phyloP scores from a whole-genome alignment of 768 basidiomycete species.

The Tricholoma sp. region DNA sequence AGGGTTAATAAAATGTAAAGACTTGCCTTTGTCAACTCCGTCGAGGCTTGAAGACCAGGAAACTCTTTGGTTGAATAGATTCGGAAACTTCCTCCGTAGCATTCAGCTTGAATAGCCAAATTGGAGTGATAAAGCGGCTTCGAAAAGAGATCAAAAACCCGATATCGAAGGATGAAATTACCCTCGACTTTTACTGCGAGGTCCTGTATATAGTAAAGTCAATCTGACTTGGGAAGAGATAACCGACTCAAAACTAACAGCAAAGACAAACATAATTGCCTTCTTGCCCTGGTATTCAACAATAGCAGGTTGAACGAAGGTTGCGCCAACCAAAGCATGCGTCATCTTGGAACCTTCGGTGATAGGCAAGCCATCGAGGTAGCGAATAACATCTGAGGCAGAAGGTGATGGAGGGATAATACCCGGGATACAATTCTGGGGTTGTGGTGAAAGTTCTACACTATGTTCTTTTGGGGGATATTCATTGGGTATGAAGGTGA shows the following conservation, averaged over 20 bases:
- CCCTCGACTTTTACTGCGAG: conserved; percentile 69
- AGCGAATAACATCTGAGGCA: conserved; percentile 37
- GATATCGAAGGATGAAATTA: conserved; percentile 58
- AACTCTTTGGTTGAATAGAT: conserved; percentile 72
- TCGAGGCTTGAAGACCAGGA: conserved; percentile 61
- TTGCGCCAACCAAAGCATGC: conserved; percentile 49
- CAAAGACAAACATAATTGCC: conserved; percentile 57
- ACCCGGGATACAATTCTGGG: neutral
- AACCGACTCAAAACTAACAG: conserved; percentile 34
- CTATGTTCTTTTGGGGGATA: conserved; percentile 1
- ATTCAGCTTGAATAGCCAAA: conserved; percentile 53
- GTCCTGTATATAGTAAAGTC: conserved; percentile 37
- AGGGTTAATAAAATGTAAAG: neutral
- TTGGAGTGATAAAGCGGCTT: conserved; percentile 25
- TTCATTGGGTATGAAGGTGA: neutral
- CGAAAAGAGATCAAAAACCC: conserved; percentile 58
- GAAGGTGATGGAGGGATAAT: conserved; percentile 6
- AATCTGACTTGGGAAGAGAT: neutral
- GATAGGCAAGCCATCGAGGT: conserved; percentile 35
- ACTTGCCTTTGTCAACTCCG: conserved; percentile 59
- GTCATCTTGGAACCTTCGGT: conserved; percentile 50
- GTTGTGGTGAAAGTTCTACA: conserved; percentile 6
- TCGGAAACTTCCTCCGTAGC: conserved; percentile 57
- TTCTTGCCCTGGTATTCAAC: conserved; percentile 56
- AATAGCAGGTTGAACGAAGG: conserved; percentile 51